phyloP scores from a whole-genome alignment of 2,329 filamentous ascomycete genomes.

The Trichophyton simii region DNA sequence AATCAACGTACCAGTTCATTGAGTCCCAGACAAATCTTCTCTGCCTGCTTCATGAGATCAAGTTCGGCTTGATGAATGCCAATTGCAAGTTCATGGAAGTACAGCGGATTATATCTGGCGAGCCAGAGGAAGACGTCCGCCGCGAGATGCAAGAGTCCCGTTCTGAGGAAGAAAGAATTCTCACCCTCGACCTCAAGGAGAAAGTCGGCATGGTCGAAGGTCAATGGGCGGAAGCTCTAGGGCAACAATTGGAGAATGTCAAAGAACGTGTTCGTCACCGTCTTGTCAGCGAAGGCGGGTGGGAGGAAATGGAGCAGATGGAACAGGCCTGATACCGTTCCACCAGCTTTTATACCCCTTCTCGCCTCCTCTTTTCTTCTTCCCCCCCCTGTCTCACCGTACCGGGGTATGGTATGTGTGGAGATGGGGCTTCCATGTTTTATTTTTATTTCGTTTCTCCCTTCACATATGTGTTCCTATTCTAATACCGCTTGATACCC shows the following conservation, averaged over 20 bases:
- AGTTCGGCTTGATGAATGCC: constrained; percentile 61
- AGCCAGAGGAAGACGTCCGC: constrained; percentile 31
- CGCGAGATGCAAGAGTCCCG: constrained; percentile 46
- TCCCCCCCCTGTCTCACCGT: not conserved
- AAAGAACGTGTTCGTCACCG: constrained; percentile 63
- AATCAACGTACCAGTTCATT: constrained; percentile 92
- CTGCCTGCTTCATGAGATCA: constrained; percentile 82
- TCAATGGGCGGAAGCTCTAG: constrained; percentile 81
- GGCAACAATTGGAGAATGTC: constrained; percentile 58
- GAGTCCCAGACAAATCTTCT: constrained; percentile 85
- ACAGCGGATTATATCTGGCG: constrained; percentile 41
- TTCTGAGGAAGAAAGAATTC: constrained; percentile 51
- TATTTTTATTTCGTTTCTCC: not conserved
- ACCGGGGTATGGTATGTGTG: not conserved
- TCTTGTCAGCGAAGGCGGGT: constrained; percentile 66
- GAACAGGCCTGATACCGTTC: constrained; percentile 16
- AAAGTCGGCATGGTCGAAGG: constrained; percentile 83
- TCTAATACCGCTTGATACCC: constrained; percentile 1
- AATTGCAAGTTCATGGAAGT: constrained; percentile 55
- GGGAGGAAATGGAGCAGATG: constrained; percentile 62
- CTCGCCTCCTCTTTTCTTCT: not conserved
- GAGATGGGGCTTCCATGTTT: not conserved
- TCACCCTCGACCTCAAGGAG: constrained; percentile 84
- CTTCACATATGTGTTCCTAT: not conserved
- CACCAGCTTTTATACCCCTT: not conserved